Evolutionary conservation across 306 rosid species (phyloP).

Genomic region (Fagus sylvatica): DNA sequence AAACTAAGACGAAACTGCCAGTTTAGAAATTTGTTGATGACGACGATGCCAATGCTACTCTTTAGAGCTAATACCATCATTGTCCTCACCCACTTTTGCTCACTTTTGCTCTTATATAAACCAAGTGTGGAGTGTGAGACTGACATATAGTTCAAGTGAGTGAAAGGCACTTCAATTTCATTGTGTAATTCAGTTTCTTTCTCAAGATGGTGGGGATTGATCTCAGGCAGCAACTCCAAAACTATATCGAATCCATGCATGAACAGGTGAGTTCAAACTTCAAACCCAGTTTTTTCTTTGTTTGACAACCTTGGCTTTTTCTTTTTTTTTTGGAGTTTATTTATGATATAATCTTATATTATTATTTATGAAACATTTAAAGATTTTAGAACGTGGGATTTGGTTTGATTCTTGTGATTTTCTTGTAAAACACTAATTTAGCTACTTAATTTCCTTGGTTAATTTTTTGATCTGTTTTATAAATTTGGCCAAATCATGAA

Average conservation of each 20-base stretch:
- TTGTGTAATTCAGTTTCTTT: not conserved
- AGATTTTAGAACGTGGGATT: not conserved
- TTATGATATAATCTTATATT: too few relatives aligned
- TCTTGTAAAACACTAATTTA: not conserved
- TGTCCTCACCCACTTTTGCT: not conserved
- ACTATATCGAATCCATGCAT: not conserved
- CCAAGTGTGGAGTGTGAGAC: not conserved
- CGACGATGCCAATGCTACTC: not conserved
- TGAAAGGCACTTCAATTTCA: not conserved
- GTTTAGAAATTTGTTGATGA: not conserved
- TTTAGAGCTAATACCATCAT: not conserved
- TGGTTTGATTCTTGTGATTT: not conserved
- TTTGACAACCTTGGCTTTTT: not conserved
- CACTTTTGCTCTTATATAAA: not conserved
- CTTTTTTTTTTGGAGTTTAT: not conserved
- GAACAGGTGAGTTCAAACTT: constrained; percentile 7
- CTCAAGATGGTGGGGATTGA: constrained; percentile 10
- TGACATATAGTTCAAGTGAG: not conserved
- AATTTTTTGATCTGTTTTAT: not conserved
- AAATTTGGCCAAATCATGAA: too few relatives aligned
- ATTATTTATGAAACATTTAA: not conserved
- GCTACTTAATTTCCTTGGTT: not conserved
- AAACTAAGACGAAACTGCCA: not conserved
- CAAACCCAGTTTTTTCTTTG: not conserved
- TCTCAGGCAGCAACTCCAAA: not conserved